Evolutionary conservation across 257 asterid genomes (phyloP), one percentile per base, ranked within the genome.

Genomic region (Mentha longifolia): DNA sequence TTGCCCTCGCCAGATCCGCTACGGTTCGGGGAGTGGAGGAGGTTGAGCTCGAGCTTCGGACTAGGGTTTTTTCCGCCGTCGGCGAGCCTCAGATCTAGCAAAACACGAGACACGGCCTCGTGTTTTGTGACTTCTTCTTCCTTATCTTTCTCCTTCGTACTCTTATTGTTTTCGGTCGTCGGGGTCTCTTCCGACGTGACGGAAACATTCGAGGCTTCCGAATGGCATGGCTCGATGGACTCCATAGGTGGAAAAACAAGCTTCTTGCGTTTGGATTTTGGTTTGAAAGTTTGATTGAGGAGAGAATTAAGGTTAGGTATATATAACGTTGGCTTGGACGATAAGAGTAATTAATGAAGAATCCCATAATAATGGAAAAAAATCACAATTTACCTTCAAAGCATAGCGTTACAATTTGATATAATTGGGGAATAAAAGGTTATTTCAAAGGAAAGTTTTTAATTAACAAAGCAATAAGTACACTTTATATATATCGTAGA

Each of bases 131-230:
- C 42, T 22, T 68, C 73, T 2, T 54, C 72, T 3, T 41, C 9
- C 64, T 35, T 79, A 74, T 0, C 19, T 41, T 62, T 9, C 6
- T 5, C 39, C 39, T 35, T 35, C 39, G 7, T 65, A 67, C 5
- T 49, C 14, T 5, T 74, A 33, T 5, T 35, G 8, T 35, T 35
- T 35, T 0, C 39, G 39, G 39, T 68, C 30, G 45, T 14, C 0
- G 74, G 77, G 17, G 77, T 41, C 66, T 81, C 85, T 28, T 84
- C 74, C 12, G 83, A 87, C 0, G 90, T 70, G 55, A 74, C 83
- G 0, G 91, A 85, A 19, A 80, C 73, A 54, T 85, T 75, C 6
- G 89, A 89, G 33, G 80, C 85, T 15, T 80, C 80, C 15, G 93
- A 80, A 68, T 64, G 83, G 57, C 75, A 80, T 33, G 67, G 79